phyloP scores from a whole-genome alignment of 1,284 basidiomycete genomes.

The Coniferiporia weirii region DNA sequence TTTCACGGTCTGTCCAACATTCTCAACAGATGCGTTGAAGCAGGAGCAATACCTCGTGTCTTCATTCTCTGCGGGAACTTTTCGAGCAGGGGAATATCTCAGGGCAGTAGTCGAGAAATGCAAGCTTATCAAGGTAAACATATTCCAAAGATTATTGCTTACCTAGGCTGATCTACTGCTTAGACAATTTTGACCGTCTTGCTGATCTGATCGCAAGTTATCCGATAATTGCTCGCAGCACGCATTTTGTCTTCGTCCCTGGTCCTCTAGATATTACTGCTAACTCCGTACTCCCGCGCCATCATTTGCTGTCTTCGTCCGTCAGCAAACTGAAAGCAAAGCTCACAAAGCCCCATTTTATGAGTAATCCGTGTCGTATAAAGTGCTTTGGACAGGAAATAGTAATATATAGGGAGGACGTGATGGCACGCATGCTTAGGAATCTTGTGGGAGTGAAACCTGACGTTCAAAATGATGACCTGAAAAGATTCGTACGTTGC shows the following conservation, averaged over 20 bases:
- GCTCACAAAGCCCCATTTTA: slow-evolving; percentile 77
- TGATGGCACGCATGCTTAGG: slow-evolving; percentile 91
- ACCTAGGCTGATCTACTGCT: neutral
- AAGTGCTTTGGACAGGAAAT: slow-evolving; percentile 96
- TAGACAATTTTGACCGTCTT: slow-evolving; percentile 82
- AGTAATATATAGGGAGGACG: slow-evolving; percentile 89
- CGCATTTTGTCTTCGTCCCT: slow-evolving; percentile 92
- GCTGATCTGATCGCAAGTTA: slow-evolving; percentile 83
- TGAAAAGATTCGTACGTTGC: slow-evolving; percentile 78
- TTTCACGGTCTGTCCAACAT: slow-evolving; percentile 76
- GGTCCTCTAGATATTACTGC: slow-evolving; percentile 87
- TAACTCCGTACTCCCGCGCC: slow-evolving; percentile 74
- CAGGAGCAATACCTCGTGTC: slow-evolving; percentile 78
- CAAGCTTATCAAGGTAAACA: slow-evolving; percentile 76
- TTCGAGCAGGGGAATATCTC: slow-evolving; percentile 72
- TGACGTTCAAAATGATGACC: slow-evolving; percentile 64
- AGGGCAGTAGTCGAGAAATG: slow-evolving; percentile 74
- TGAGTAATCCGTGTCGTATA: slow-evolving; percentile 90
- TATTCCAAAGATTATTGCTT: neutral
- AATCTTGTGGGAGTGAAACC: slow-evolving; percentile 87
- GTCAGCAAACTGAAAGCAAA: slow-evolving; percentile 62
- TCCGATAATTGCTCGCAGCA: slow-evolving; percentile 67
- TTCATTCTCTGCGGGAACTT: slow-evolving; percentile 97
- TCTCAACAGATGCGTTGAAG: slow-evolving; percentile 90
- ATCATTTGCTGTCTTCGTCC: slow-evolving; percentile 72